Evolutionary conservation across 306 rosid species (phyloP).

Genomic region (Rosa rugosa): DNA sequence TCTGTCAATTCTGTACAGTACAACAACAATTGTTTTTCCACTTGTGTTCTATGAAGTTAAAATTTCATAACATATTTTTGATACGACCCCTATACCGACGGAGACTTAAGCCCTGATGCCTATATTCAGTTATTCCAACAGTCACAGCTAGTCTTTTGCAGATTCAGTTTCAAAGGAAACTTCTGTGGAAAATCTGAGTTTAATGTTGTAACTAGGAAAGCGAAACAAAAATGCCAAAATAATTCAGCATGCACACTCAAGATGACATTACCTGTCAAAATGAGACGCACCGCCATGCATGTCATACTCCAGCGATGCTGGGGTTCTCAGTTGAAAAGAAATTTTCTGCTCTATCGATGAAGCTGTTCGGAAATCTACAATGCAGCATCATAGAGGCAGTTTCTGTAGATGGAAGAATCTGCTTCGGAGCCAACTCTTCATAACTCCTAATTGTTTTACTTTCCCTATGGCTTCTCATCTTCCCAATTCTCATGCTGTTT

Average conservation of each 20-base stretch:
- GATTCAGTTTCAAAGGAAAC: constrained; percentile 9
- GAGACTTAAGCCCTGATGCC: not conserved
- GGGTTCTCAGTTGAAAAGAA: constrained; percentile 63
- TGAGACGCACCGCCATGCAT: not conserved
- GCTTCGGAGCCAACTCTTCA: constrained; percentile 65
- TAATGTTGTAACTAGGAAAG: not conserved
- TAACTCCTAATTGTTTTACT: constrained; percentile 47
- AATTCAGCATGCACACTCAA: not conserved
- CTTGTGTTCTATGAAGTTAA: not conserved
- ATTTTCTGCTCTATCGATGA: constrained; percentile 72
- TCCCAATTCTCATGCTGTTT: constrained; percentile 54
- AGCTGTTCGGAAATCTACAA: constrained; percentile 72
- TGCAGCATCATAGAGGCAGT: constrained; percentile 62
- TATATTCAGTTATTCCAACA: constrained; percentile 1
- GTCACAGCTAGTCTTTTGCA: not conserved
- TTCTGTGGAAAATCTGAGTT: not conserved
- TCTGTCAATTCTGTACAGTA: not conserved
- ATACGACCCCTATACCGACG: not conserved
- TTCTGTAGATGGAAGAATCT: constrained; percentile 41
- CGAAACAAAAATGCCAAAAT: not conserved
- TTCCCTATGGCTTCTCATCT: constrained; percentile 65
- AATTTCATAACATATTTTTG: not conserved
- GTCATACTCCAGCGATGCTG: constrained; percentile 33
- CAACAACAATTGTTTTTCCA: not conserved
- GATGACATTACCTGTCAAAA: not conserved